These are phyloP conservation scores for Ceratocystis smalleyi DNA, from an alignment of 2,329 filamentous ascomycete species.

Conservation along the genomic window DNA sequence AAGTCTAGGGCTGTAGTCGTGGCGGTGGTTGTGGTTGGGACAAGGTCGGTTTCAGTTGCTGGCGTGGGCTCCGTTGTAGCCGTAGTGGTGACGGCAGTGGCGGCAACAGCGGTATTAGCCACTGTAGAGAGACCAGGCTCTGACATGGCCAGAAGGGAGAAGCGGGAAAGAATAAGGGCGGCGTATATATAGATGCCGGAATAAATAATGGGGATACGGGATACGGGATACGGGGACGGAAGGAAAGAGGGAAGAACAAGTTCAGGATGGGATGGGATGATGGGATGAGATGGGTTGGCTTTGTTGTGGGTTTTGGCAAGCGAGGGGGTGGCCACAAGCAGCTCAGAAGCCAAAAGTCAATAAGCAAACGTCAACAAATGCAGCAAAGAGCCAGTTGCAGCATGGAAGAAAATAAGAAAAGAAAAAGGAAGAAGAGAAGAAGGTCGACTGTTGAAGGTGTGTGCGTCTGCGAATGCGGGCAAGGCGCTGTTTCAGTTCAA, in stretches of 20 bases:
- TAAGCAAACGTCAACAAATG: background rate
- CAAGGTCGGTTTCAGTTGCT: background rate
- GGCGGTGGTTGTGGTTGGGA: constrained; percentile 22
- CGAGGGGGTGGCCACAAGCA: background rate
- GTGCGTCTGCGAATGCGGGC: background rate
- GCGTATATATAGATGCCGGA: background rate
- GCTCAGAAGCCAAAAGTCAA: background rate
- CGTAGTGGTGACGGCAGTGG: background rate
- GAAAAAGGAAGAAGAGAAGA: background rate
- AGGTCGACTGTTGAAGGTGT: background rate
- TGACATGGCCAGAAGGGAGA: background rate
- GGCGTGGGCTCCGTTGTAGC: background rate
- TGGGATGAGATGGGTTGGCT: background rate
- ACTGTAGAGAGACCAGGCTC: background rate
- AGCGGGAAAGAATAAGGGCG: too few relatives aligned
- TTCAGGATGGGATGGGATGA: too few relatives aligned
- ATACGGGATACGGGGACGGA: background rate
- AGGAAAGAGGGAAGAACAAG: too few relatives aligned
- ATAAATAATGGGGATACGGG: background rate
- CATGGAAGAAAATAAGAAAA: background rate
- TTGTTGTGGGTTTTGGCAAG: background rate
- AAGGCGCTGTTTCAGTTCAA: background rate
- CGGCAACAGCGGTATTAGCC: background rate
- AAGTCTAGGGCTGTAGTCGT: constrained; percentile 21
- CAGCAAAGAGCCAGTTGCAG: background rate